Base-by-base conservation (phyloP, 2,329 filamentous ascomycete genomes). In the Fusarium kyushuense region DNA sequence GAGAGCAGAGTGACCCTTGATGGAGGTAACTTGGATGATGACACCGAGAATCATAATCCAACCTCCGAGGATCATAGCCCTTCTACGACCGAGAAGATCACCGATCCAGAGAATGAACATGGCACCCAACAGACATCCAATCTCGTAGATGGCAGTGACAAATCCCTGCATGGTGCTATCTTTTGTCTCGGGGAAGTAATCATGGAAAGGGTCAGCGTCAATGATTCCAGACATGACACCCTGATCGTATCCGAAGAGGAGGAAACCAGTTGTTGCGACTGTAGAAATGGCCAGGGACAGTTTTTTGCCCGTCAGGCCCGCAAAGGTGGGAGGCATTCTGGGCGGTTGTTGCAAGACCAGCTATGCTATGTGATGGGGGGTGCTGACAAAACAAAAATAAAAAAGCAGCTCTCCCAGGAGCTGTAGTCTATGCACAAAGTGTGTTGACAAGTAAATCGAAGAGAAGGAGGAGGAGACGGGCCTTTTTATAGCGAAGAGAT, bases 241-340 rank as follows among this genome's bases (percentile, higher is more conserved):
- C 75, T 83, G 86, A 61, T 87, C 85, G 72, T 87, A 87, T 57
- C 85, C 85, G 63, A 87, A 87, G n/a, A 87, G 81, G 29, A 89
- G 75, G 79, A 89, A 89, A 23, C 86, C 88, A 49, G 86, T 88
- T 1, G 88, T 90, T 6, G 88, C 87, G 27, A 90, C 83, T n/a
- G 84, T 83, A 2, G 89, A 89, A 46, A 91, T 83, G 38, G 84
- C 79, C 63, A 89, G 71, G 19, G 84, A 86, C 54, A 91, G 81
- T 36, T 79, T 80, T 69, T 80, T 82, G 75, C 89, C 89, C 35
- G 84, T 84, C 62, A 90, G 80, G 76, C 88, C 88, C 75, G 86
- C 84, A 74, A 83, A 90, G 19, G 74, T 83, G 52, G 85, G 84
- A 67, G 85, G 82, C 67, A 87, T 87, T 2, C 30, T 45, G 42